These are phyloP conservation scores for Cichorium intybus DNA, from an alignment of 140 eudicot genomes.

Conservation along the genomic window DNA sequence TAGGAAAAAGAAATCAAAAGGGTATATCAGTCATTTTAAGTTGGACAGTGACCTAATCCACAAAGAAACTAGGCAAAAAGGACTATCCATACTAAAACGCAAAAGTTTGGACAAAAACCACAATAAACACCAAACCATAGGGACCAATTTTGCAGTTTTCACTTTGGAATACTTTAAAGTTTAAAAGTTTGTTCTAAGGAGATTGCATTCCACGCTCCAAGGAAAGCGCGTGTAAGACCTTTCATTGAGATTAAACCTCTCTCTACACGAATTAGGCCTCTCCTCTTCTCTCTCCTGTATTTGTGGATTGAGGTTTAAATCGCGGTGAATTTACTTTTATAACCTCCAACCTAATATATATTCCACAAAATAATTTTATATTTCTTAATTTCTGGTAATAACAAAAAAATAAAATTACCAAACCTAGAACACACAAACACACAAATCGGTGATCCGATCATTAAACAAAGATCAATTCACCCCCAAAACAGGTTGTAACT, in stretches of 20 bases:
- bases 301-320: slow-evolving; percentile 24
- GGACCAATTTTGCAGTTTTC: too few relatives aligned
- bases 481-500: slow-evolving; percentile 24
- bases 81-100: too few relatives aligned
- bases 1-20: too few relatives aligned
- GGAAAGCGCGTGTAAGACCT: not conserved
- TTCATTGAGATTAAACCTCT: slow-evolving; percentile 8
- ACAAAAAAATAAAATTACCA: slow-evolving; percentile 17
- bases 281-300: slow-evolving; percentile 19
- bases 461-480: slow-evolving; percentile 23
- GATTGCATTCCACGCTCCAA: not conserved
- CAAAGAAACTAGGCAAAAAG: too few relatives aligned
- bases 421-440: slow-evolving; percentile 24
- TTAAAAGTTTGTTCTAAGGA: too few relatives aligned
- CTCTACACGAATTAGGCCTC: not conserved
- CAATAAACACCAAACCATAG: too few relatives aligned
- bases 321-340: not conserved
- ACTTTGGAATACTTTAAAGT: too few relatives aligned
- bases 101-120: too few relatives aligned
- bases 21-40: too few relatives aligned
- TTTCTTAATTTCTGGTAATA: slow-evolving; percentile 14
- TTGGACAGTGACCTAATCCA: too few relatives aligned
- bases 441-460: slow-evolving; percentile 29
- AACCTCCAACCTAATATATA: slow-evolving; percentile 17
- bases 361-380: not conserved